phyloP scores from a whole-genome alignment of 768 basidiomycete species.

The Russula ochroleuca region DNA sequence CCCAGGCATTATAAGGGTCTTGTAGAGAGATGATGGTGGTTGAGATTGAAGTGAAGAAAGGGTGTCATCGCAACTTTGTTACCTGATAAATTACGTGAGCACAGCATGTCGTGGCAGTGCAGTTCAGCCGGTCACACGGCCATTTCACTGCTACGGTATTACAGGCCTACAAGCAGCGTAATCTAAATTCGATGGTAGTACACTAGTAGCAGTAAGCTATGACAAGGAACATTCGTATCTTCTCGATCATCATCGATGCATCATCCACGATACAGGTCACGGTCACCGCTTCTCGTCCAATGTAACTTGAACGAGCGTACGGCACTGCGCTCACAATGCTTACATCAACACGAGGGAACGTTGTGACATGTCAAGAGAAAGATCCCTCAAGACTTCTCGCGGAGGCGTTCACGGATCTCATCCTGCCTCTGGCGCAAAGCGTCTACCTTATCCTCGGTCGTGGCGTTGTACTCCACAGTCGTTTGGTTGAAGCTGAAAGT shows the following conservation, averaged over 20 bases:
- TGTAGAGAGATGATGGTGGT: neutral
- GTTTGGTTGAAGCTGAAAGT: slow-evolving; percentile 76
- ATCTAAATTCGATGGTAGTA: neutral
- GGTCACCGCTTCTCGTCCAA: neutral
- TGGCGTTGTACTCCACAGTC: slow-evolving; percentile 74
- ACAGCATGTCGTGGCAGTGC: neutral
- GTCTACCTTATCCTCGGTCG: slow-evolving; percentile 79
- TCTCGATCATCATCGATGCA: too few relatives aligned
- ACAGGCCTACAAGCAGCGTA: too few relatives aligned
- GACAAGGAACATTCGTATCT: too few relatives aligned
- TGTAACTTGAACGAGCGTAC: neutral
- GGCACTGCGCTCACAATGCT: neutral
- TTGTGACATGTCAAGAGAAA: neutral
- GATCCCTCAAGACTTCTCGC: slow-evolving; percentile 31
- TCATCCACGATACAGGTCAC: neutral
- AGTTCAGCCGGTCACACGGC: neutral
- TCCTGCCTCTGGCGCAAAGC: slow-evolving; percentile 67
- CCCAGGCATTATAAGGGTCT: slow-evolving; percentile 11
- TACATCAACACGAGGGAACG: too few relatives aligned
- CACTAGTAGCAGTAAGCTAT: neutral
- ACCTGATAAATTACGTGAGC: neutral
- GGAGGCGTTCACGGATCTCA: slow-evolving; percentile 62
- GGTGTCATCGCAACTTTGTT: neutral
- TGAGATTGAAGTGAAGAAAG: too few relatives aligned
- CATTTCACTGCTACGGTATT: neutral